Evolutionary conservation across 192 early-diverging fungal genomes (phyloP).

Genomic region (Coemansia sp.): DNA sequence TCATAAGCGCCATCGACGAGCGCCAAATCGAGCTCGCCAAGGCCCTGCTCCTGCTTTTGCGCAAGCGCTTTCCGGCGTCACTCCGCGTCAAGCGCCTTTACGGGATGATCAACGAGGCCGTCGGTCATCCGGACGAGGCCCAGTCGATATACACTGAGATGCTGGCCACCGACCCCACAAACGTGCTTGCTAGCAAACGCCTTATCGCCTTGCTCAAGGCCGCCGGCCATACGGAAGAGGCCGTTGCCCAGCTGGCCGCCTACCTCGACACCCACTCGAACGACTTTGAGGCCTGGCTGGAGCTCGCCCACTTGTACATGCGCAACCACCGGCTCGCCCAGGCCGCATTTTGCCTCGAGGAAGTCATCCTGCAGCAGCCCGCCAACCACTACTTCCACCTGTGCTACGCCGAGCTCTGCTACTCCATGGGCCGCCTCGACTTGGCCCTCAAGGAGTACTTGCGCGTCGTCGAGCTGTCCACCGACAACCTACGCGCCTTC

Average conservation of each 20-base stretch:
- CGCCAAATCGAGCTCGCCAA: conserved; percentile 64
- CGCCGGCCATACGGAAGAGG: conserved; percentile 62
- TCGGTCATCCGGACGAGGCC: conserved; percentile 67
- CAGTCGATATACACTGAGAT: conserved; percentile 68
- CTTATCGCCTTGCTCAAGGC: conserved; percentile 69
- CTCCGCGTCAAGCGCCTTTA: conserved; percentile 67
- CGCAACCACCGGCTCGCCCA: conserved; percentile 66
- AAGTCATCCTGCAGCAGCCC: conserved; percentile 84
- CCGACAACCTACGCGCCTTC: conserved; percentile 79
- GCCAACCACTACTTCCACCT: conserved; percentile 80
- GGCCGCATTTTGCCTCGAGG: conserved; percentile 88
- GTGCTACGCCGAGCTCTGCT: conserved; percentile 86
- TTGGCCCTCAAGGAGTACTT: conserved; percentile 86
- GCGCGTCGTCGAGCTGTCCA: conserved; percentile 79
- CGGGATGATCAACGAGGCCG: conserved; percentile 77
- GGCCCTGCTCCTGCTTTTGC: conserved; percentile 57
- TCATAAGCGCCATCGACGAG: conserved; percentile 74
- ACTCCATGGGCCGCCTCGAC: conserved; percentile 61
- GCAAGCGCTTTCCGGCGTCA: conserved; percentile 62
- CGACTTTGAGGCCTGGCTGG: conserved; percentile 89
- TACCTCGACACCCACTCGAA: conserved; percentile 82
- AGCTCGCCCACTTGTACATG: conserved; percentile 75
- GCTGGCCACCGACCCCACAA: conserved; percentile 71
- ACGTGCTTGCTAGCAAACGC: conserved; percentile 73
- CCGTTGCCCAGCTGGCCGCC: conserved; percentile 64